Conservation (phyloP, 352 stramenopile genomes). For the Pythium guiyangense region DNA sequence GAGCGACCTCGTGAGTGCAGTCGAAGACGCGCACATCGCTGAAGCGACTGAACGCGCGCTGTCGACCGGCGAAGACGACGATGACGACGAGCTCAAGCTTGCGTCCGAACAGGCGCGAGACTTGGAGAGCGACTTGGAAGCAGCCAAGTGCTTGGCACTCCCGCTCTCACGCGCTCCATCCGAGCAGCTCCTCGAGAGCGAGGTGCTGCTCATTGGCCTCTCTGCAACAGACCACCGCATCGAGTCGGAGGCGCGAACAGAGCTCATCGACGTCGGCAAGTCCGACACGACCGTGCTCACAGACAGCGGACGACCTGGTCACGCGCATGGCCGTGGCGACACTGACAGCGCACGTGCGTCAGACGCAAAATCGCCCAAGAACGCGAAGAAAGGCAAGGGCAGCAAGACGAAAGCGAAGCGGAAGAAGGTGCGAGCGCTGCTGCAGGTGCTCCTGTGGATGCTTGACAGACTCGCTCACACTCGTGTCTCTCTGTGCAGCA, state of each 20-base stretch:
- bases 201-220: slow-evolving; percentile 3
- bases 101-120: neutral
- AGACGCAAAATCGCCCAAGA: slow-evolving; percentile 10
- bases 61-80: slow-evolving; percentile 6
- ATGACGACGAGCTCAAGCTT: slow-evolving; percentile 5
- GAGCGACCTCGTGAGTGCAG: slow-evolving; percentile 18
- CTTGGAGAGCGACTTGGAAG: slow-evolving; percentile 2
- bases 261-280: slow-evolving; percentile 23
- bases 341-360: neutral
- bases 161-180: neutral
- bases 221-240: slow-evolving; percentile 5
- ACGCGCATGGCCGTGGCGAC: slow-evolving; percentile 6
- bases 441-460: neutral
- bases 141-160: neutral
- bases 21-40: neutral
- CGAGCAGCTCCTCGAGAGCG: slow-evolving; percentile 2
- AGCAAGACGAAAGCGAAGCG: slow-evolving; percentile 7
- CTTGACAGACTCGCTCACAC: neutral
- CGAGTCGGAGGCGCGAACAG: slow-evolving; percentile 18
- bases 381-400: slow-evolving; percentile 10
- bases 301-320: neutral
- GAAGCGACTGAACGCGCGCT: slow-evolving; percentile 8
- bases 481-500: neutral
- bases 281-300: slow-evolving; percentile 16
- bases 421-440: slow-evolving; percentile 7